Evolutionary conservation across 768 basidiomycete species (phyloP).

Genomic region (Ephemerocybe angulata): DNA sequence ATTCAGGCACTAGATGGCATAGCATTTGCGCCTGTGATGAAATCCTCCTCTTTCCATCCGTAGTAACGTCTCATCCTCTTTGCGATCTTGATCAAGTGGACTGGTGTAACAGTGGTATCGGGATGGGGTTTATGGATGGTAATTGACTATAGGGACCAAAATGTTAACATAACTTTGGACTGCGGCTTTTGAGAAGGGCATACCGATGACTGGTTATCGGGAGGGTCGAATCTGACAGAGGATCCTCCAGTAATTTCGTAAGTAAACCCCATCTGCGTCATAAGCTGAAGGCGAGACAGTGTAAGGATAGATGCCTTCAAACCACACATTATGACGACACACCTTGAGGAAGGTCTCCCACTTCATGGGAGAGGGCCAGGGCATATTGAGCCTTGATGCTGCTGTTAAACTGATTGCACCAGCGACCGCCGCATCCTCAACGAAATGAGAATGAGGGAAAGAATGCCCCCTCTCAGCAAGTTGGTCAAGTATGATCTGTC

Average conservation of each 20-base stretch:
- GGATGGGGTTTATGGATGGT: constrained; percentile 81
- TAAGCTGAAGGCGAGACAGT: constrained; percentile 49
- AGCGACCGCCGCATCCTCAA: constrained; percentile 63
- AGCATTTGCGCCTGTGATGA: constrained; percentile 26
- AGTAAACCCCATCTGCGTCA: constrained; percentile 75
- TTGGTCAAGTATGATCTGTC: constrained; percentile 51
- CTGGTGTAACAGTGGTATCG: constrained; percentile 56
- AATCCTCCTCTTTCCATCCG: constrained; percentile 58
- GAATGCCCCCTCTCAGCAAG: constrained; percentile 55
- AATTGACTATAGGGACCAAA: constrained; percentile 48
- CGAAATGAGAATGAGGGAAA: constrained; percentile 62
- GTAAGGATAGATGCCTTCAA: neutral
- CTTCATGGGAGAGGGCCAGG: constrained; percentile 56
- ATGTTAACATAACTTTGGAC: neutral
- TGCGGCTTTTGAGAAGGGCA: constrained; percentile 13
- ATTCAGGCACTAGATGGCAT: too few relatives aligned
- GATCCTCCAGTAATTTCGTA: constrained; percentile 79
- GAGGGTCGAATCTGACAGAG: constrained; percentile 79
- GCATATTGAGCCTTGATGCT: too few relatives aligned
- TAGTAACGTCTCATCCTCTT: constrained; percentile 60
- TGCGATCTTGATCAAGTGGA: constrained; percentile 49
- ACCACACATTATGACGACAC: constrained; percentile 3
- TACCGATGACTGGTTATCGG: constrained; percentile 42
- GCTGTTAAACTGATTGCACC: constrained; percentile 60
- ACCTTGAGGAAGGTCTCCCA: constrained; percentile 82